Evolutionary conservation across 306 rosid species (phyloP), one percentile per base, ranked within the genome.

Genomic region (Prosopis cineraria): DNA sequence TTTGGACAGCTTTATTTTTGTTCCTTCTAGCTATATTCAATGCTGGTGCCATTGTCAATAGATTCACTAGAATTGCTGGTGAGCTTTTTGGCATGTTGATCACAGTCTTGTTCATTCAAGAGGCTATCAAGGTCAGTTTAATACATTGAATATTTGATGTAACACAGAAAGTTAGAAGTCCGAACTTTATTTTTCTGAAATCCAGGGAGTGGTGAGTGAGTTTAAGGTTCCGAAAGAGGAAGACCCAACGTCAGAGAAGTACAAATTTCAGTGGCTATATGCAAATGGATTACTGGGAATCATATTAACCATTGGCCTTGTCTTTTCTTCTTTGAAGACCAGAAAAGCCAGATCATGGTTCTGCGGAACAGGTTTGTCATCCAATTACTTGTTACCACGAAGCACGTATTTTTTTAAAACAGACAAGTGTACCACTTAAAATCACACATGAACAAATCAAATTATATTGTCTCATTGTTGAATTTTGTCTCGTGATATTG

Each of bases 51-150:
- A 75, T 94, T 27, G 87, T 92, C 89, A 92, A 79, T 30, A 89
- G 84, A 75, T 94, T 94, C 77, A 94, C 98, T 0, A 89, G 98
- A 85, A 80, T 92, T 66, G 94, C 98, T 0, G 97, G 95, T 2
- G 97, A 92, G 69, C 88, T 92, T 74, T 94, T 94, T 37, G 97
- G 97, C 80, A 92, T 90, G 96, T 78, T 94, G 87, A 94, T 94
- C 56, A 58, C 91, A 7, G 91, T 94, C 79, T 79, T 94, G 73
- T 94, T 94, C 88, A 74, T 94, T 82, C 98, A 92, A 88, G 67
- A 94, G 84, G 96, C 98, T 58, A 87, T 92, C 79, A 91, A 88
- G 98, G 97, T 93, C 19, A 75, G 84, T 73, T 73, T 27, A 3
- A 56, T 22, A 24, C 16, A 25, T 10, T 7, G 17, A 24, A 56